These are phyloP conservation scores for Cladorrhinum sp. DNA, from an alignment of 2,329 filamentous ascomycete species.

Conservation along the genomic window DNA sequence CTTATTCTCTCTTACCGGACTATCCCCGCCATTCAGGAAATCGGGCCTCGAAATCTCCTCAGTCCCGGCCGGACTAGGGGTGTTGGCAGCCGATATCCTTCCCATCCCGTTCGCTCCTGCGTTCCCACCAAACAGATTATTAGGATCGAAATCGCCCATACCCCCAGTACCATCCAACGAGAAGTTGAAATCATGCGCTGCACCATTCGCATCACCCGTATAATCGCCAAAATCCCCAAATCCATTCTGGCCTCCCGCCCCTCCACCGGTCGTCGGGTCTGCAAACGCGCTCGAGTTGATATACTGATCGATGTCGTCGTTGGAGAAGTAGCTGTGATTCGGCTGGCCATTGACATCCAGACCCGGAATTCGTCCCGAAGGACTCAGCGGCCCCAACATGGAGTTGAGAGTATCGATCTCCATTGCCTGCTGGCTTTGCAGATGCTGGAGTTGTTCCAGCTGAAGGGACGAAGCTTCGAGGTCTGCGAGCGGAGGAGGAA, in stretches of 20 bases:
- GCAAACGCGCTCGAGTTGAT: constrained; percentile 41
- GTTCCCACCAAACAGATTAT: background rate
- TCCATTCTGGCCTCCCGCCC: background rate
- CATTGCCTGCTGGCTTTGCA: constrained; percentile 75
- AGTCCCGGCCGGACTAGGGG: constrained; percentile 46
- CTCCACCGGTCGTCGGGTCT: constrained; percentile 11
- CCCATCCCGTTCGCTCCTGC: background rate
- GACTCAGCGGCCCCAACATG: constrained; percentile 74
- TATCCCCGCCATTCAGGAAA: constrained; percentile 31
- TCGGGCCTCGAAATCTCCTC: constrained; percentile 51
- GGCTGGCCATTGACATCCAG: constrained; percentile 44
- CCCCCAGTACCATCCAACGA: constrained; percentile 39
- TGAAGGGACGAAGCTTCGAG: constrained; percentile 70
- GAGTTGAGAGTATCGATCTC: constrained; percentile 73
- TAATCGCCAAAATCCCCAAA: background rate
- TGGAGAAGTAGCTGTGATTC: constrained; percentile 33
- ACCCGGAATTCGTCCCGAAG: constrained; percentile 74
- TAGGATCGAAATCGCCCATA: constrained; percentile 25
- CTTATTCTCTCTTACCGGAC: constrained; percentile 33
- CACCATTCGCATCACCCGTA: background rate
- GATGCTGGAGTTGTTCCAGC: constrained; percentile 71
- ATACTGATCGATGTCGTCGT: constrained; percentile 51
- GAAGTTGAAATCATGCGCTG: constrained; percentile 46
- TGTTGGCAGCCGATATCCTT: constrained; percentile 26
- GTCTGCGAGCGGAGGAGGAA: constrained; percentile 54